Conservation (phyloP, 2,329 filamentous ascomycete genomes). For the Xylaria digitata region DNA sequence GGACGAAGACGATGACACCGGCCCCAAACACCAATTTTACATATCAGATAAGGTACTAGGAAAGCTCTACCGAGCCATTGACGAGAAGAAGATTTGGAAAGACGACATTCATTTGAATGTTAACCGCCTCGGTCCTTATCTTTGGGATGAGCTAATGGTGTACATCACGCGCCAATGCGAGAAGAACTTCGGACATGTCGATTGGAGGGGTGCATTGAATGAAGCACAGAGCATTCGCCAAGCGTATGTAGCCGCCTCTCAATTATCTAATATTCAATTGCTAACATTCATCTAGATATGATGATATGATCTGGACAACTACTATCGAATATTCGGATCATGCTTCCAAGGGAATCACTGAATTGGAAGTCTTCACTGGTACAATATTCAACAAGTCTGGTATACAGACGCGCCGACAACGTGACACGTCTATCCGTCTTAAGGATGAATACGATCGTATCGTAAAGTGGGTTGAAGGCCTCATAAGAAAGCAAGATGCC, state of each 20-base stretch:
- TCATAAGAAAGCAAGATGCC: slow-evolving; percentile 50
- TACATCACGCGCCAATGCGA: slow-evolving; percentile 47
- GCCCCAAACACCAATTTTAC: slow-evolving; percentile 68
- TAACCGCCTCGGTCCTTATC: slow-evolving; percentile 47
- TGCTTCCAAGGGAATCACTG: slow-evolving; percentile 56
- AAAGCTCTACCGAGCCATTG: slow-evolving; percentile 75
- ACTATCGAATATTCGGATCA: slow-evolving; percentile 61
- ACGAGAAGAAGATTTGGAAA: slow-evolving; percentile 75
- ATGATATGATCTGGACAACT: slow-evolving; percentile 55
- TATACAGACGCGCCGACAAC: slow-evolving; percentile 61
- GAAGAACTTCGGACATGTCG: slow-evolving; percentile 45
- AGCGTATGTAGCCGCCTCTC: slow-evolving; percentile 53
- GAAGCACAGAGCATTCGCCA: slow-evolving; percentile 59
- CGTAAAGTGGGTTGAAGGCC: slow-evolving; percentile 54
- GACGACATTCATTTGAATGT: slow-evolving; percentile 57
- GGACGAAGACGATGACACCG: slow-evolving; percentile 60
- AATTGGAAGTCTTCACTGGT: slow-evolving; percentile 67
- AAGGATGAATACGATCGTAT: slow-evolving; percentile 64
- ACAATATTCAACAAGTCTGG: slow-evolving; percentile 65
- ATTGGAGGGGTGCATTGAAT: slow-evolving; percentile 51
- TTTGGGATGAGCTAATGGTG: slow-evolving; percentile 59
- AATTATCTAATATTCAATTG: not conserved
- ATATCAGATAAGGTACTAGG: slow-evolving; percentile 75
- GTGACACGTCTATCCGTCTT: slow-evolving; percentile 63
- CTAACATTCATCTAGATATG: slow-evolving; percentile 55